Conservation (phyloP, 495 filamentous ascomycete genomes). For the Endocarpon pusillum region DNA sequence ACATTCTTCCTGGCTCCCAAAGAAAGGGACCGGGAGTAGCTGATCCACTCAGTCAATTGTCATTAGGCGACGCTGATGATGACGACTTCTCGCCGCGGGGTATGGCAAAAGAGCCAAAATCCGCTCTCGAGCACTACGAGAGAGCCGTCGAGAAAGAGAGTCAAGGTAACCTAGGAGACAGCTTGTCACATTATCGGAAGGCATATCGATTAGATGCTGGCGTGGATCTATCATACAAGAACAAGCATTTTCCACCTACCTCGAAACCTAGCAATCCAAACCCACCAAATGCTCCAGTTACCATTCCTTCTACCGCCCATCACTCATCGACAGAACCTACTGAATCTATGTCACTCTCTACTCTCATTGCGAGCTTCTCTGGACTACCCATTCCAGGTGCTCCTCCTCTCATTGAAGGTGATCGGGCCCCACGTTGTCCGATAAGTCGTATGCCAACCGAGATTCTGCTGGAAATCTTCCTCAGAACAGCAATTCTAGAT, state of each 20-base stretch:
- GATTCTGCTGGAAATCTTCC: slow-evolving; percentile 57
- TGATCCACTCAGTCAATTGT: slow-evolving; percentile 13
- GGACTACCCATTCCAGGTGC: slow-evolving; percentile 42
- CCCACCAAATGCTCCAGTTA: slow-evolving; percentile 32
- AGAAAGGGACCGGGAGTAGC: slow-evolving; percentile 3
- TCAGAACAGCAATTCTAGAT: slow-evolving; percentile 55
- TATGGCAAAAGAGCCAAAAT: slow-evolving; percentile 37
- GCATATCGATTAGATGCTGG: slow-evolving; percentile 73
- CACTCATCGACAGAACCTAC: slow-evolving; percentile 16
- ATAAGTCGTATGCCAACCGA: slow-evolving; percentile 66
- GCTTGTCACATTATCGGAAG: slow-evolving; percentile 72
- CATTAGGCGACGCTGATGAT: slow-evolving; percentile 15
- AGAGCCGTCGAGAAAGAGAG: slow-evolving; percentile 75
- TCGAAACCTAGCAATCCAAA: slow-evolving; percentile 36
- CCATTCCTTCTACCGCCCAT: slow-evolving; percentile 36
- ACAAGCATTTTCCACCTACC: slow-evolving; percentile 70
- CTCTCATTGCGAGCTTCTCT: slow-evolving; percentile 64
- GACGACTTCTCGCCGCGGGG: slow-evolving; percentile 16
- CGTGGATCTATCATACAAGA: slow-evolving; percentile 73
- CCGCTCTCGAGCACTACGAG: slow-evolving; percentile 88
- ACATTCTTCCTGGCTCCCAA: background rate
- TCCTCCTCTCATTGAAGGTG: slow-evolving; percentile 41
- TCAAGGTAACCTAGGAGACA: slow-evolving; percentile 75
- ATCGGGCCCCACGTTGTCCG: slow-evolving; percentile 55
- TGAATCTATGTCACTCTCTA: slow-evolving; percentile 35